Percentiles rank a stretch among this genome's conserved stretches.
Evolutionary conservation across 495 filamentous ascomycete species (phyloP).

Genomic region (Gamarada debralockiae): DNA sequence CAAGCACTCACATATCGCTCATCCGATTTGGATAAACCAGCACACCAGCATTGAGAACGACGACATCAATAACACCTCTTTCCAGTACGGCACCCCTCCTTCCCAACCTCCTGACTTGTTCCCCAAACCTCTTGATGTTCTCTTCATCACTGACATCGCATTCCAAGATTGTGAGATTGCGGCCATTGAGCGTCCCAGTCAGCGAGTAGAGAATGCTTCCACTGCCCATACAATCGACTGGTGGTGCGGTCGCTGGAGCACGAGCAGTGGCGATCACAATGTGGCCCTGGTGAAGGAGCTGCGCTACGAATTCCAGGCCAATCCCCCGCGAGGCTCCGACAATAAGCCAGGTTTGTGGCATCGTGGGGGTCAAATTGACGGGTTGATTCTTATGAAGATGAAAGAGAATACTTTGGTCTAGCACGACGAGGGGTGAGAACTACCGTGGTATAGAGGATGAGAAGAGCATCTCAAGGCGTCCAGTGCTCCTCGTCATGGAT

Average conservation of each 20-base stretch:
- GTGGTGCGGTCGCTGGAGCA: conserved; percentile 34
- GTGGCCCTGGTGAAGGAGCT: conserved; percentile 42
- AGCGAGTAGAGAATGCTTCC: conserved; percentile 33
- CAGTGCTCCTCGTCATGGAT: too few relatives aligned
- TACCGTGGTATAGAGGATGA: too few relatives aligned
- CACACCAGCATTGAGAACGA: conserved; percentile 55
- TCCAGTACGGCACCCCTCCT: conserved; percentile 23
- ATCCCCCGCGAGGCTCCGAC: conserved; percentile 55
- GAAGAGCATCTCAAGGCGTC: too few relatives aligned
- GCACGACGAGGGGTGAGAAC: too few relatives aligned
- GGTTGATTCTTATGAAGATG: not conserved
- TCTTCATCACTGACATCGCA: conserved; percentile 48
- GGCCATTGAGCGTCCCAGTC: conserved; percentile 28
- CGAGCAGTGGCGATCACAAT: conserved; percentile 49
- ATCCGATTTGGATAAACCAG: conserved; percentile 54
- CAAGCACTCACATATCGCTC: conserved; percentile 42
- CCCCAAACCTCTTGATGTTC: conserved; percentile 43
- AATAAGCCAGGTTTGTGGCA: conserved; percentile 44
- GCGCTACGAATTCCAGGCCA: conserved; percentile 50
- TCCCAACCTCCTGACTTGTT: conserved; percentile 19
- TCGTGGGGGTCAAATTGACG: not conserved
- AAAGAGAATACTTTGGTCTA: too few relatives aligned
- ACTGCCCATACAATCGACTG: not conserved
- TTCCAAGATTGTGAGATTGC: conserved; percentile 41
- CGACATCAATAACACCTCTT: conserved; percentile 40